Percentiles rank a stretch among this genome's conserved stretches.
Conservation (phyloP, 257 asterid genomes). For the Nyctanthes arbortristis region DNA sequence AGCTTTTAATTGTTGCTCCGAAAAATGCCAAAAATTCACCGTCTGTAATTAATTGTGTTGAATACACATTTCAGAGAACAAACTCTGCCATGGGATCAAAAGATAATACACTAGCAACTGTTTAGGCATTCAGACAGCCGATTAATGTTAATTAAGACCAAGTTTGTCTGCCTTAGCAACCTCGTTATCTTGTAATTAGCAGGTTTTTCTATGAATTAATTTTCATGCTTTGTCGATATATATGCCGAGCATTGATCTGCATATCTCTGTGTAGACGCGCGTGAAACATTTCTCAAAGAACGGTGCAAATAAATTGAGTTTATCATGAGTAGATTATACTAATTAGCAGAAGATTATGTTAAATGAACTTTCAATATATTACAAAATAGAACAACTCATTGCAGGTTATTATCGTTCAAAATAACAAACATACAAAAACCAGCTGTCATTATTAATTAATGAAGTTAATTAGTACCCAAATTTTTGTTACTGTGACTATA, state of each 20-base stretch:
- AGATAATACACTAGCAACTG: too few species aligned
- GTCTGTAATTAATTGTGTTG: not conserved
- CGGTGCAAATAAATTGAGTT: not conserved
- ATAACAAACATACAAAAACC: not conserved
- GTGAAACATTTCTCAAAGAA: not conserved
- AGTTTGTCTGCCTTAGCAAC: not conserved
- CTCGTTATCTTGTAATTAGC: not conserved
- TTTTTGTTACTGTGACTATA: not conserved
- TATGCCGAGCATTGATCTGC: not conserved
- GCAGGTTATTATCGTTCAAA: not conserved
- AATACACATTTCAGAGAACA: conserved; percentile 10
- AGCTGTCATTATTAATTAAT: not conserved
- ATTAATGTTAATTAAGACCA: not conserved
- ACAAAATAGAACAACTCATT: not conserved
- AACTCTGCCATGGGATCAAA: not conserved
- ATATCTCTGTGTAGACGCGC: not conserved
- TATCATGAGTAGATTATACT: not conserved
- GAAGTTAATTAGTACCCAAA: not conserved
- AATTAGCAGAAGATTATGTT: not conserved
- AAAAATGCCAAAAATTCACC: conserved; percentile 12
- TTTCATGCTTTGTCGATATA: too few species aligned
- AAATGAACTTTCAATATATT: not conserved
- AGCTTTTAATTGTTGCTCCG: conserved; percentile 4
- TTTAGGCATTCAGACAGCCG: not conserved
- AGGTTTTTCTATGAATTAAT: not conserved